Evolutionary conservation across 2,329 filamentous ascomycete genomes (phyloP), one percentile per base, ranked within the genome.

Genomic region (Verticillium alfalfae): DNA sequence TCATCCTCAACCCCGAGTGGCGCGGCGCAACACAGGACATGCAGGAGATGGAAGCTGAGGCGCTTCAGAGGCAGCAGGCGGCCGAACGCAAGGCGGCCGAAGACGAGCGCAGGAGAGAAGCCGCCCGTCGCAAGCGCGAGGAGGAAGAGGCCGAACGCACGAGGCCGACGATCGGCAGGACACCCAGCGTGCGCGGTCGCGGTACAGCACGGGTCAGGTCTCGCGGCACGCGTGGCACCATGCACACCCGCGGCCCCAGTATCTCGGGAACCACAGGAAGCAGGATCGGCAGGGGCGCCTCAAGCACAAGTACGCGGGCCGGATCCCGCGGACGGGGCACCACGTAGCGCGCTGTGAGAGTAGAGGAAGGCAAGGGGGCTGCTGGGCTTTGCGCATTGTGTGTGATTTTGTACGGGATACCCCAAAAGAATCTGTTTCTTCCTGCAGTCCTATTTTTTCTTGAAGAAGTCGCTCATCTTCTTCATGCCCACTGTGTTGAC

Each of bases 381-480:
- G 26, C 26, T 45, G 16, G 15, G 39, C 4, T 45, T 45, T 45
- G 39, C 39, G 39, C 39, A 62, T 63, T 64, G 57, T 55, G 57
- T 58, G 60, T 39, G 34, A 57, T 31, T 31, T 31, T 31, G 60
- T 57, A 65, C 60, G 57, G 45, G 60, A 65, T 65, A 65, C 63
- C 63, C 63, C 34, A 39, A 56, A 60, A 62, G 54, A 58, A 60
- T 62, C 52, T 59, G 58, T 64, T 55, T 26, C 54, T 31, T 39
- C n/a, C 52, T 26, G 67, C 64, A 26, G 9, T 31, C 5, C 45
- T 52, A 71, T 65, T 84, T 85, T 77, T 94, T 96, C 63, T 87
- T 87, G 75, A 99, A 99, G 77, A 99, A 99, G 64, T 88, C 85
- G 72, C 91, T 97, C 84, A 99, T 85, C 80, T 98, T 99, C 83